These are phyloP conservation scores for Monosporascus cannonballus DNA, from an alignment of 2,329 filamentous ascomycete species.

Conservation along the genomic window DNA sequence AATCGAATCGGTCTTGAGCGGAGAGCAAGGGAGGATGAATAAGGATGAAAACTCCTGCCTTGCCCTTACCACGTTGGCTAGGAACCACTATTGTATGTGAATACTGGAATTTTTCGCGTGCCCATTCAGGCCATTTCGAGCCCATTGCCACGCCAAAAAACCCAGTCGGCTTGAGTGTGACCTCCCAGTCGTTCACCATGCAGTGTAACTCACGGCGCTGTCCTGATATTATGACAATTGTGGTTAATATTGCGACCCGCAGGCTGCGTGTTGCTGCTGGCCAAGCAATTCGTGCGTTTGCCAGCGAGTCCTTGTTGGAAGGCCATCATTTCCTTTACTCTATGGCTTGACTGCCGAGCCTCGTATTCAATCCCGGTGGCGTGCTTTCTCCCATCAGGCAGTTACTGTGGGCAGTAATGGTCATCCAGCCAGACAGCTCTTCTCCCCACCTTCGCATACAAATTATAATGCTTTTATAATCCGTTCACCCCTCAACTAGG, in stretches of 20 bases:
- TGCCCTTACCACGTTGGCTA: too few species aligned
- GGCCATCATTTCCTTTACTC: not conserved
- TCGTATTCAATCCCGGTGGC: not conserved
- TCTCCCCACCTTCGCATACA: too few species aligned
- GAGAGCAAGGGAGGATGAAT: too few species aligned
- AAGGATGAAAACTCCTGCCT: too few species aligned
- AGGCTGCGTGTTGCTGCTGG: not conserved
- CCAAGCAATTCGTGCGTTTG: not conserved
- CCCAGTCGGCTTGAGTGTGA: not conserved
- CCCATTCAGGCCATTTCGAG: too few species aligned
- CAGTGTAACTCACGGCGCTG: not conserved
- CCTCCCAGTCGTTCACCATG: not conserved
- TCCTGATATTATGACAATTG: not conserved
- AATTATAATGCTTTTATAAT: too few species aligned
- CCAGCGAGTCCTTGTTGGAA: not conserved
- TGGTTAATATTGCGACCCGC: not conserved
- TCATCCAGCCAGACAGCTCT: not conserved
- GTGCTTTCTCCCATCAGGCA: not conserved
- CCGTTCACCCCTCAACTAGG: too few species aligned
- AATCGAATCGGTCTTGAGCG: too few species aligned
- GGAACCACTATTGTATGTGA: too few species aligned
- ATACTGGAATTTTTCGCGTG: too few species aligned
- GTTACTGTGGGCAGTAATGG: not conserved
- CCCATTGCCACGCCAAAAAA: not conserved
- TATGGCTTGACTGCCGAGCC: not conserved